phyloP scores from a whole-genome alignment of 257 asterid genomes.

The Coffea canephora region DNA sequence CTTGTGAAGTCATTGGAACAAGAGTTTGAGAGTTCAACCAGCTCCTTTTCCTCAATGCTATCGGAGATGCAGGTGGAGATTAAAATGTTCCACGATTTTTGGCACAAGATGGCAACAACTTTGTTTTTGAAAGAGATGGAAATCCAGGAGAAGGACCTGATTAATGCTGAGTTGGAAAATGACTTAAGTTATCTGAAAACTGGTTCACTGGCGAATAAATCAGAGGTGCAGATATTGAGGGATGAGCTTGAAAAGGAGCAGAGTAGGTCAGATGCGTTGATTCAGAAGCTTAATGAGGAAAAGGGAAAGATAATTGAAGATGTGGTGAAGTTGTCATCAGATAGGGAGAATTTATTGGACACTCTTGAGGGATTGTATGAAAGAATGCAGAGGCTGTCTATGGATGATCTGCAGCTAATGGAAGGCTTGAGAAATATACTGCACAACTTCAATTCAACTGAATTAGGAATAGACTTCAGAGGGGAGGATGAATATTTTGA shows the following conservation, averaged over 20 bases:
- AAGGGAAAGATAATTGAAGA: slow-evolving; percentile 21
- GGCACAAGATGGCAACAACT: slow-evolving; percentile 56
- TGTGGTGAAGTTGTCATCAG: slow-evolving; percentile 29
- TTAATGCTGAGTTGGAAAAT: slow-evolving; percentile 39
- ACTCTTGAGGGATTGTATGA: slow-evolving; percentile 37
- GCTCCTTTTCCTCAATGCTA: slow-evolving; percentile 53
- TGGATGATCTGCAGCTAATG: slow-evolving; percentile 56
- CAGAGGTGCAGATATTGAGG: slow-evolving; percentile 28
- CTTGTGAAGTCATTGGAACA: slow-evolving; percentile 67
- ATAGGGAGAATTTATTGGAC: slow-evolving; percentile 37
- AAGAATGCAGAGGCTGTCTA: slow-evolving; percentile 33
- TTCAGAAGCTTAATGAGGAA: slow-evolving; percentile 31
- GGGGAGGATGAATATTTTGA: slow-evolving; percentile 34
- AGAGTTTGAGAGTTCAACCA: slow-evolving; percentile 63
- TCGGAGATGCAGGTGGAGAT: slow-evolving; percentile 62
- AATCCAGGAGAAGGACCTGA: slow-evolving; percentile 20
- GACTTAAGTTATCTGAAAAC: slow-evolving; percentile 28
- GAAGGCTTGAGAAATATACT: slow-evolving; percentile 50
- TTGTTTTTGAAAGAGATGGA: slow-evolving; percentile 34
- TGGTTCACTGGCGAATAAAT: slow-evolving; percentile 28
- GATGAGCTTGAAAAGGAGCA: slow-evolving; percentile 15
- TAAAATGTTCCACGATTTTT: slow-evolving; percentile 38
- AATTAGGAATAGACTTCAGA: slow-evolving; percentile 12
- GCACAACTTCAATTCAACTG: slow-evolving; percentile 26
- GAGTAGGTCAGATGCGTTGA: slow-evolving; percentile 20